Base-by-base conservation (phyloP, 1,284 basidiomycete species). In the Kwoniella shivajii region DNA sequence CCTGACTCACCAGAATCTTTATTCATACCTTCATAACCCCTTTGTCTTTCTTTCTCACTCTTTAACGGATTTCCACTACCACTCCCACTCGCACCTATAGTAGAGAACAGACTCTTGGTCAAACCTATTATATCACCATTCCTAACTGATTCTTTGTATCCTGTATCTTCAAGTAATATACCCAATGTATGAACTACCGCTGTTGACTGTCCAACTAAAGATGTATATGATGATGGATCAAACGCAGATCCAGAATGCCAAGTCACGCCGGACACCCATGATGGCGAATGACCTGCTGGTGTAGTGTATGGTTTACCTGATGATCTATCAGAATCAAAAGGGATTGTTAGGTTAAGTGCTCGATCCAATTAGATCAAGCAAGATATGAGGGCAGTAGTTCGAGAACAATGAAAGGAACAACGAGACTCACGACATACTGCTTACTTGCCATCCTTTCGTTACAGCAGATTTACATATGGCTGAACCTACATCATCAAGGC, bases 111-210 rank as follows among this genome's bases (percentile, higher is more conserved):
- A 67, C 54, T 82, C 46, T 81, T 77, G 36, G 84, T 61, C 29
- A 92, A 73, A 4, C 83, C 83, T 11, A 82, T 66, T 24, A 87
- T 55, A 64, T 88, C 80, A 10, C 61, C 61, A 18, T 49, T 38
- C 6, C 43, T 18, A 20, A 63, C 50, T n/a, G 39, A 84, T 30
- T 79, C 72, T 77, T 99, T 99, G 82, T 99, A 99, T 39, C 81
- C 82, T 5, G 81, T 81, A 66, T 86, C 85, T 75, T 96, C 92
- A 46, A 98, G 81, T 47, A 99, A 84, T 37, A 88, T 92, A 39
- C 95, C 95, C n/a, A 98, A 83, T 1, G 96, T 95, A 73, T 97
- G 92, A 34, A 98, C 92, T 24, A 96, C 89, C 3, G 89, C 92
- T 14, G 84, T 84, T 27, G 83, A 50, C 77, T 77, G 2, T 84